Conservation (phyloP, 345 rosid genomes). For the Leavenworthia alabamica region DNA sequence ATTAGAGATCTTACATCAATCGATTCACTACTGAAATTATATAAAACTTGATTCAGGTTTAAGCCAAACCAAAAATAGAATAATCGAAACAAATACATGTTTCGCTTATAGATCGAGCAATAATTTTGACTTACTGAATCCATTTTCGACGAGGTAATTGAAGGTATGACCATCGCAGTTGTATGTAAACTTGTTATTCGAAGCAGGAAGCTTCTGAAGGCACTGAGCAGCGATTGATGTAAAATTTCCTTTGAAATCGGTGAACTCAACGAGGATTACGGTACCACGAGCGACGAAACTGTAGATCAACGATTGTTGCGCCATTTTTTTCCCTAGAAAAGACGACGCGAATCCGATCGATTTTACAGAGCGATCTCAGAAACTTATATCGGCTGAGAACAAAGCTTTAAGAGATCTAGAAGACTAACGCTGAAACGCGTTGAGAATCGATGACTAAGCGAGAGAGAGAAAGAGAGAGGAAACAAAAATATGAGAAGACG, state of each 20-base stretch:
- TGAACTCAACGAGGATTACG: slow-evolving; percentile 57
- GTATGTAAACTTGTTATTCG: slow-evolving; percentile 63
- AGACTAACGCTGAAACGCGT: slow-evolving; percentile 32
- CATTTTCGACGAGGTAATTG: slow-evolving; percentile 75
- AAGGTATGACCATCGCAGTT: slow-evolving; percentile 80
- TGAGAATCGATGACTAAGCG: slow-evolving; percentile 19
- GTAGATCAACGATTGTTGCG: slow-evolving; percentile 69
- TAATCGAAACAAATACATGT: neutral
- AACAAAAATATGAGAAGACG: neutral
- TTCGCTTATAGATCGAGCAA: neutral
- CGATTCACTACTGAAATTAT: neutral
- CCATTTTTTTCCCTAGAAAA: slow-evolving; percentile 30
- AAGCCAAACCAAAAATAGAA: neutral
- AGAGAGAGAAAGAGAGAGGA: slow-evolving; percentile 2
- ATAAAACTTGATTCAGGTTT: neutral
- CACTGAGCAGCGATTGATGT: slow-evolving; percentile 64
- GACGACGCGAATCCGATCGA: slow-evolving; percentile 2
- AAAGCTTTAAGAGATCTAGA: slow-evolving; percentile 19
- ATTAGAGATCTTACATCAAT: slow-evolving; percentile 14
- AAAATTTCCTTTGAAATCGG: slow-evolving; percentile 76
- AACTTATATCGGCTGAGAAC: slow-evolving; percentile 7
- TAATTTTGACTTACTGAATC: slow-evolving; percentile 47
- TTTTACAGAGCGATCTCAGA: slow-evolving; percentile 2
- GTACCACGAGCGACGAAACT: slow-evolving; percentile 70
- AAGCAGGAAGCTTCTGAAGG: slow-evolving; percentile 67